Percentiles rank a stretch among this genome's conserved stretches.
Evolutionary conservation across 441 rosid genomes (phyloP).

Genomic region (Pelargonium myrrhifolium): DNA sequence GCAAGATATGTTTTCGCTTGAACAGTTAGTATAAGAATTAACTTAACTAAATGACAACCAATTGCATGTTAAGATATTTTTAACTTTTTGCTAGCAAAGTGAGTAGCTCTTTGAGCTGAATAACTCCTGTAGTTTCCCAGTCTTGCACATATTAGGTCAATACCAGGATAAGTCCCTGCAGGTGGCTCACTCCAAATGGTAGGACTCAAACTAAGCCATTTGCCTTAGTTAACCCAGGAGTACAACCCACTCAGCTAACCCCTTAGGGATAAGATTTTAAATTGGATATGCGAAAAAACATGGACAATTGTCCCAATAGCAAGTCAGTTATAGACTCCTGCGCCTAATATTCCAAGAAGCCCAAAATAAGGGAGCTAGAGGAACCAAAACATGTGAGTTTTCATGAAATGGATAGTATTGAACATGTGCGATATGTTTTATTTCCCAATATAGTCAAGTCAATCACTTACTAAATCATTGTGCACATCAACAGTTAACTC

Average conservation of each 20-base stretch:
- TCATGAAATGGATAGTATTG: not conserved
- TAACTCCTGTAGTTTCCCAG: too few relatives aligned
- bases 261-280: not conserved
- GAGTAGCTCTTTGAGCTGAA: too few relatives aligned
- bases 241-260: not conserved
- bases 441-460: not conserved
- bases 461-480: not conserved
- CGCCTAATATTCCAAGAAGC: not conserved
- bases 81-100: too few relatives aligned
- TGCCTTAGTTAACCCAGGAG: too few relatives aligned
- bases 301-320: not conserved
- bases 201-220: not conserved
- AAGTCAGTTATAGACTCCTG: not conserved
- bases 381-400: not conserved
- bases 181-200: not conserved
- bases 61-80: not conserved
- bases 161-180: too few relatives aligned
- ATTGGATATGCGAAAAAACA: not conserved
- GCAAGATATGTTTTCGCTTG: conserved; percentile 12
- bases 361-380: not conserved
- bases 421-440: not conserved
- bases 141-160: too few relatives aligned
- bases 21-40: conserved; percentile 4
- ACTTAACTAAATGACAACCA: conserved; percentile 12
- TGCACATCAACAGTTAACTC: not conserved